Percentiles rank a stretch among this genome's conserved stretches.
These are phyloP conservation scores for Pisolithus thermaeus DNA, from an alignment of 1,284 basidiomycete species.

Conservation along the genomic window DNA sequence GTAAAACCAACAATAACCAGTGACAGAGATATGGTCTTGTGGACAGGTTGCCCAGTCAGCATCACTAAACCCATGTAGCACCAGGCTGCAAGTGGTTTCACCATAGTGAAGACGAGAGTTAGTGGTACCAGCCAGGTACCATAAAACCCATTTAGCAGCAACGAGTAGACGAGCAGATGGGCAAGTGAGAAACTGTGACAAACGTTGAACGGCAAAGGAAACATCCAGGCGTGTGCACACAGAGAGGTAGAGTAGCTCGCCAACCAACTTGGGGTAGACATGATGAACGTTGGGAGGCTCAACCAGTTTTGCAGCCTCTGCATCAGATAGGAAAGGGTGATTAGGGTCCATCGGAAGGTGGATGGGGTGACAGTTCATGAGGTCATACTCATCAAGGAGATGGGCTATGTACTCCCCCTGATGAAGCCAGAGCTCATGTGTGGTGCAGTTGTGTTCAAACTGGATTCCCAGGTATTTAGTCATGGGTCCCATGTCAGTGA, in stretches of 20 bases:
- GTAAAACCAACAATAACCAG: not conserved
- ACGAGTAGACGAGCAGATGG: no score
- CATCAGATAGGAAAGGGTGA: not conserved
- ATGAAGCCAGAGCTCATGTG: not conserved
- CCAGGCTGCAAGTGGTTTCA: no score
- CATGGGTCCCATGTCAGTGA: slow-evolving; percentile 6
- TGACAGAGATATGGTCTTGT: not conserved
- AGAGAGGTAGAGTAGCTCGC: no score
- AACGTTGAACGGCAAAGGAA: not conserved
- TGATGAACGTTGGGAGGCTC: not conserved
- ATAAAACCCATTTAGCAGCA: no score
- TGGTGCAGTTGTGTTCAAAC: not conserved
- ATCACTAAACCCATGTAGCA: not conserved
- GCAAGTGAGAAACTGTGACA: not conserved
- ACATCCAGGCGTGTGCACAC: not conserved
- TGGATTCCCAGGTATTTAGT: slow-evolving; percentile 8
- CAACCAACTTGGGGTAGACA: not conserved
- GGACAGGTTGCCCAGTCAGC: not conserved
- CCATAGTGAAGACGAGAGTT: not conserved
- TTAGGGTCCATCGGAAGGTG: slow-evolving; percentile 2
- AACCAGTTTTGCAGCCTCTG: not conserved
- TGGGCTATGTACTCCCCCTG: slow-evolving; percentile 5
- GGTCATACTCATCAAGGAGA: slow-evolving; percentile 2
- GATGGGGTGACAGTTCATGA: not conserved
- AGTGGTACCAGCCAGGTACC: no score